Evolutionary conservation across 345 rosid genomes (phyloP).

Genomic region (Ailanthus altissimus): DNA sequence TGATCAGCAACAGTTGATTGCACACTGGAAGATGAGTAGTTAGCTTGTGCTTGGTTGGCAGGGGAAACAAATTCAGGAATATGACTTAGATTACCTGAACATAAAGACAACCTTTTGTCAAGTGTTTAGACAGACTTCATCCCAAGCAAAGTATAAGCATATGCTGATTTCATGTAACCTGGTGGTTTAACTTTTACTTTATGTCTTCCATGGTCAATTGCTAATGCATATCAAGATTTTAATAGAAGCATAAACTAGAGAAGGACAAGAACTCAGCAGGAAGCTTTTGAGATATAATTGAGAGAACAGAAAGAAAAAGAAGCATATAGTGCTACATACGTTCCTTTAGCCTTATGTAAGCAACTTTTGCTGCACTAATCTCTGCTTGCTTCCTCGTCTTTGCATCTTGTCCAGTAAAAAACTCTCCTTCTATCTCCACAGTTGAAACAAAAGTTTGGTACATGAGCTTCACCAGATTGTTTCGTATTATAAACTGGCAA

Average conservation of each 20-base stretch:
- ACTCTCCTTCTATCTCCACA: constrained; percentile 44
- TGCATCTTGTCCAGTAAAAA: constrained; percentile 48
- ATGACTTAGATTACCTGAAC: constrained; percentile 25
- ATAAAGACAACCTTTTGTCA: neutral
- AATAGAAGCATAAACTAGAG: neutral
- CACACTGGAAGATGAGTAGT: constrained; percentile 2
- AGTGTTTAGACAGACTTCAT: neutral
- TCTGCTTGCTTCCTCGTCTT: constrained; percentile 67
- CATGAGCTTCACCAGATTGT: constrained; percentile 50
- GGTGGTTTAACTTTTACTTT: neutral
- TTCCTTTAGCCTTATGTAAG: constrained; percentile 44
- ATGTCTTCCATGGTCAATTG: neutral
- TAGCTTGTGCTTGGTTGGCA: constrained; percentile 16
- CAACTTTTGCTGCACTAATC: constrained; percentile 68
- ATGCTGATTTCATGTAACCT: neutral
- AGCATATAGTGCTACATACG: constrained; percentile 25
- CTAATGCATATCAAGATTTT: neutral
- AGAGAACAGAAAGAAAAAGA: neutral
- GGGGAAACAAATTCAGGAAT: constrained; percentile 3
- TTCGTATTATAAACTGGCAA: constrained; percentile 52
- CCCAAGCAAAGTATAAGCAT: neutral
- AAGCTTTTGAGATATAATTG: constrained; percentile 4
- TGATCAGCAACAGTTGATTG: constrained; percentile 19
- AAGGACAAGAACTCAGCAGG: neutral
- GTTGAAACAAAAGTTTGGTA: constrained; percentile 46